phyloP scores from a whole-genome alignment of 148 eudicot genomes.

The Vaccinium vitisidaea region DNA sequence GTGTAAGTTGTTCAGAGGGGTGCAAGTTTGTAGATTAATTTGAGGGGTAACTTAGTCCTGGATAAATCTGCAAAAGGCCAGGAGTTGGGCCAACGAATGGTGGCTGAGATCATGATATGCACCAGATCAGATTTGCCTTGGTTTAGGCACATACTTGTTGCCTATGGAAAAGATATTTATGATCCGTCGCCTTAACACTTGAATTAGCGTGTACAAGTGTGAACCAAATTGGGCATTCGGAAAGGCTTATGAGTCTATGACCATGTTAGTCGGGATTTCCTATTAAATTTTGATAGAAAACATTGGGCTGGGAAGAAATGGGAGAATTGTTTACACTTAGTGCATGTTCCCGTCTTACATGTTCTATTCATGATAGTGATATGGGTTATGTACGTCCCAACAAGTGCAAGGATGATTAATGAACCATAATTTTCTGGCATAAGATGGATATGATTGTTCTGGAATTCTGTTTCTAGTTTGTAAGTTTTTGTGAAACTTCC shows the following conservation, averaged over 20 bases:
- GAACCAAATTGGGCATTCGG: not conserved
- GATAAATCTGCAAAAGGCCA: not conserved
- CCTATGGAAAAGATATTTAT: constrained; percentile 1
- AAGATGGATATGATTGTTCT: not conserved
- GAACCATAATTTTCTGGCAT: not conserved
- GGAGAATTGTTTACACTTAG: not conserved
- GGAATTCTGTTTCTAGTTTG: not conserved
- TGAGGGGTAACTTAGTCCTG: not conserved
- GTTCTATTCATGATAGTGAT: not conserved
- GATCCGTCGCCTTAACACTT: not conserved
- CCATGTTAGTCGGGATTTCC: not conserved
- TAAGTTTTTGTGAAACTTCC: not conserved
- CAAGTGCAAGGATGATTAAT: not conserved
- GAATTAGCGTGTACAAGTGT: not conserved
- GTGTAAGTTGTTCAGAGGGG: not conserved
- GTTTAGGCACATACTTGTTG: not conserved
- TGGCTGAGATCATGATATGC: not conserved
- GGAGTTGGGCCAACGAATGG: not conserved
- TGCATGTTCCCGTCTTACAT: not conserved
- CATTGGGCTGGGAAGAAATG: not conserved
- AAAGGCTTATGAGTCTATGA: not conserved
- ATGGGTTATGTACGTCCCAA: not conserved
- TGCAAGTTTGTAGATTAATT: not conserved
- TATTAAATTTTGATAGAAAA: not conserved
- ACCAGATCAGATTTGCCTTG: not conserved